Conservation (phyloP, 805 yeast species). For the Maudiozyma turicensis region DNA sequence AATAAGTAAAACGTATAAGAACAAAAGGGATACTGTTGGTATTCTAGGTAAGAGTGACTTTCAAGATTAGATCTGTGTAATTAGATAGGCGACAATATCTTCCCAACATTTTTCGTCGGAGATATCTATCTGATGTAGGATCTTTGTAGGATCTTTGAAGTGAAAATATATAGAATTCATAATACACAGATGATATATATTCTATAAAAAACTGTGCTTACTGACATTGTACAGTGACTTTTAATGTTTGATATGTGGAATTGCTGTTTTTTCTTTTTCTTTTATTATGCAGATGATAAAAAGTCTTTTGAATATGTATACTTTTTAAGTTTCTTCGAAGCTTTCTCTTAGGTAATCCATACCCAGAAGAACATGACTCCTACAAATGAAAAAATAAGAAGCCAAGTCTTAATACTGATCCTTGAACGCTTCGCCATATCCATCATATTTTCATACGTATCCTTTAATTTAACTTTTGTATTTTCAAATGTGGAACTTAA, state of each 20-base stretch:
- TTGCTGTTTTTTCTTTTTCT: too few relatives aligned
- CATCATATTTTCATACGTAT: slow-evolving; percentile 48
- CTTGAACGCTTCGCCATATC: slow-evolving; percentile 56
- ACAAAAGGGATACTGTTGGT: slow-evolving; percentile 19
- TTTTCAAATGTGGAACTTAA: slow-evolving; percentile 38
- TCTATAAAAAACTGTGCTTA: too few relatives aligned
- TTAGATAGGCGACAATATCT: too few relatives aligned
- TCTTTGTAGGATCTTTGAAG: too few relatives aligned
- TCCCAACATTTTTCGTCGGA: too few relatives aligned
- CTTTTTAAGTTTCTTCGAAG: not conserved
- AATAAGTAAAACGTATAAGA: slow-evolving; percentile 11
- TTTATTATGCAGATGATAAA: not conserved
- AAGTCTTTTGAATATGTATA: not conserved
- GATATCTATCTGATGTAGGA: too few relatives aligned
- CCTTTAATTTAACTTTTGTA: slow-evolving; percentile 39
- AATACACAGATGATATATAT: too few relatives aligned
- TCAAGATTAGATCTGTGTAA: slow-evolving; percentile 6
- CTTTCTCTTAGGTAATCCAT: slow-evolving; percentile 28
- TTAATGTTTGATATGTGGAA: too few relatives aligned
- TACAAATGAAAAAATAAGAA: slow-evolving; percentile 38
- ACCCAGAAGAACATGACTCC: slow-evolving; percentile 43
- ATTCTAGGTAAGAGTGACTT: slow-evolving; percentile 10
- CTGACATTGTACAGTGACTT: too few relatives aligned
- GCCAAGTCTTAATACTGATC: slow-evolving; percentile 57
- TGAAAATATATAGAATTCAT: too few relatives aligned